Evolutionary conservation across 306 rosid species (phyloP).

Genomic region (Sphenostylis stenocarpa): DNA sequence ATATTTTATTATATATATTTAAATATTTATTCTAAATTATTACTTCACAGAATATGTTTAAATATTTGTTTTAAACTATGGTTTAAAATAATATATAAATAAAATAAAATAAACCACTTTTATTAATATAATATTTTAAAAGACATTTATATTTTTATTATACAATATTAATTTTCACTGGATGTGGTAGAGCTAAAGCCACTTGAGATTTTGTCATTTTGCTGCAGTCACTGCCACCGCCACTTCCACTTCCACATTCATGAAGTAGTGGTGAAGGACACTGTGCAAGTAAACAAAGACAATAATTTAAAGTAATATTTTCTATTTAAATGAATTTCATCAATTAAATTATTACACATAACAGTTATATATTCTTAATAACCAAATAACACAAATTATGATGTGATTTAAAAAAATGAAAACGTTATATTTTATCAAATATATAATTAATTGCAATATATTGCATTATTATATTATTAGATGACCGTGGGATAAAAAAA

Average conservation of each 20-base stretch:
- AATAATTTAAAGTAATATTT: neutral
- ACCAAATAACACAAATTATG: slow-evolving; percentile 1
- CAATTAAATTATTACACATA: neutral
- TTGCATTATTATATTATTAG: too few species aligned
- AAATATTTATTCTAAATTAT: too few species aligned
- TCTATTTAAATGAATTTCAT: neutral
- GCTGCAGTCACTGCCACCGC: neutral
- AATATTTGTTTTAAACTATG: too few species aligned
- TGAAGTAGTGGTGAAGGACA: neutral
- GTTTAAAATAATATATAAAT: too few species aligned
- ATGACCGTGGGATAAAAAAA: too few species aligned
- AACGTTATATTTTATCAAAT: neutral
- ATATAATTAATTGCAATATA: neutral
- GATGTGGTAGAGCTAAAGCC: slow-evolving; percentile 28
- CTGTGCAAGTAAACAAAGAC: neutral
- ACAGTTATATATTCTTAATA: neutral
- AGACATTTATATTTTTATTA: too few species aligned
- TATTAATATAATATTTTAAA: too few species aligned
- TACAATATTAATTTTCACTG: too few species aligned
- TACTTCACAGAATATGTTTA: too few species aligned
- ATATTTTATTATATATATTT: too few species aligned
- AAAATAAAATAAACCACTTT: too few species aligned
- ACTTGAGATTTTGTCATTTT: neutral
- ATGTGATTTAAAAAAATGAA: neutral
- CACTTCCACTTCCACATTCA: neutral